A percentile compares a stretch with the other conserved stretches of the same genome.
Conservation (phyloP, 2,329 filamentous ascomycete species). For the Phaeosphaeria sp. region DNA sequence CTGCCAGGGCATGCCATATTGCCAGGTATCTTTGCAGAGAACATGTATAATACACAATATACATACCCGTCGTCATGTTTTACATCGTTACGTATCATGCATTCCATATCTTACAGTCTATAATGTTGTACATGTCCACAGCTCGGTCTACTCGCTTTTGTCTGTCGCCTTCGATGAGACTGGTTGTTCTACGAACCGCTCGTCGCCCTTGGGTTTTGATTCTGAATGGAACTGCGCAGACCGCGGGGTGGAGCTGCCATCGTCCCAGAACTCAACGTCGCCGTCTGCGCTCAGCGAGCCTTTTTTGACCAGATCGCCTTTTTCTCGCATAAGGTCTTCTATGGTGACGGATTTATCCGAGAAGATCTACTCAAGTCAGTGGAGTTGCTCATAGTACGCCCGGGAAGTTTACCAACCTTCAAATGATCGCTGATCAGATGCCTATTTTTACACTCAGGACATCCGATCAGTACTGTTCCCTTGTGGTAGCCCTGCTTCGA, state of each 20-base stretch:
- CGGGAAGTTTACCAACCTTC: slow-evolving; percentile 52
- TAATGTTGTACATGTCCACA: slow-evolving; percentile 12
- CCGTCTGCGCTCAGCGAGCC: slow-evolving; percentile 76
- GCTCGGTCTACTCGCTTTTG: background rate
- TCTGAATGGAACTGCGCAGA: slow-evolving; percentile 44
- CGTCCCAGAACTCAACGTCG: slow-evolving; percentile 93
- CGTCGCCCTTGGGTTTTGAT: slow-evolving; percentile 31
- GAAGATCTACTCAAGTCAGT: slow-evolving; percentile 64
- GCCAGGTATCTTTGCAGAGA: no score
- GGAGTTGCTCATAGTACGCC: background rate
- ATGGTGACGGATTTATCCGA: slow-evolving; percentile 73
- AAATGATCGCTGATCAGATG: slow-evolving; percentile 94
- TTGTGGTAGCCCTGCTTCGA: slow-evolving; percentile 95
- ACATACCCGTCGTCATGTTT: no score
- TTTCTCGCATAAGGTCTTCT: slow-evolving; percentile 78
- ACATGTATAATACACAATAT: no score
- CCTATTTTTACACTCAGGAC: slow-evolving; percentile 82
- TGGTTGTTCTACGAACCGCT: slow-evolving; percentile 28
- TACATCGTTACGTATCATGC: no score
- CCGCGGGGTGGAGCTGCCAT: slow-evolving; percentile 59
- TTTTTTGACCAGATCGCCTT: slow-evolving; percentile 75
- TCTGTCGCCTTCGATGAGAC: slow-evolving; percentile 19
- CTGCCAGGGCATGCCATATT: no score
- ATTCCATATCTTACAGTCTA: slow-evolving; percentile 7
- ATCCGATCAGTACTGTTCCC: slow-evolving; percentile 87